Conservation (phyloP, 116 monocot species). For the Iris pallida region DNA sequence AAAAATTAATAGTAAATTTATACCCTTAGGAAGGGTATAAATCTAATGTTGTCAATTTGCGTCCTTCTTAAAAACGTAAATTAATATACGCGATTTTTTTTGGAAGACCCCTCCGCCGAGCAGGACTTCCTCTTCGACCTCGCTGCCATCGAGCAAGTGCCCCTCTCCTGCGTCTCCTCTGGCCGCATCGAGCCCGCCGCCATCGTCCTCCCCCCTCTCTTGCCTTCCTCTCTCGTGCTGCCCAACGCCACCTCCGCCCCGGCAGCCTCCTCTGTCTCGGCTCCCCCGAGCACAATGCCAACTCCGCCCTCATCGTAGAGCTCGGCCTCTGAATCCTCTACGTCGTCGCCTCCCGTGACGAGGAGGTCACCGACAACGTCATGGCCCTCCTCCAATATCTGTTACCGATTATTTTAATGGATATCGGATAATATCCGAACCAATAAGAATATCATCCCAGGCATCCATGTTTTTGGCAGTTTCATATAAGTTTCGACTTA, state of each 20-base stretch:
- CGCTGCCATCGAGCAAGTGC: constrained; percentile 78
- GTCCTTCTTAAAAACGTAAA: too few relatives aligned
- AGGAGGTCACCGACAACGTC: constrained; percentile 94
- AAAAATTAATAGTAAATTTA: too few relatives aligned
- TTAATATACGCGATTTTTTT: too few relatives aligned
- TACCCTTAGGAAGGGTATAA: too few relatives aligned
- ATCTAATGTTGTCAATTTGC: too few relatives aligned
- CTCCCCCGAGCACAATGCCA: constrained; percentile 74
- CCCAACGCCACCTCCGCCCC: constrained; percentile 83
- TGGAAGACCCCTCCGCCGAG: constrained; percentile 69
- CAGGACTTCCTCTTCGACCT: constrained; percentile 52
- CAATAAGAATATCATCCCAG: too few relatives aligned
- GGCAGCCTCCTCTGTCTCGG: constrained; percentile 92
- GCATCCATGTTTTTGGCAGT: too few relatives aligned
- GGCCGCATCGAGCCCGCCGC: constrained; percentile 77
- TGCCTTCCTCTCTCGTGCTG: constrained; percentile 88
- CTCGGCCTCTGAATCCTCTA: constrained; percentile 86
- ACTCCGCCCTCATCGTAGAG: constrained; percentile 83
- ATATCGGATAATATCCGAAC: too few relatives aligned
- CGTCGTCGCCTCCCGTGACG: constrained; percentile 75
- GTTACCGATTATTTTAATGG: too few relatives aligned
- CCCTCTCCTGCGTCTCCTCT: constrained; percentile 50
- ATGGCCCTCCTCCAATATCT: constrained; percentile 72
- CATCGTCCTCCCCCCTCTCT: constrained; percentile 73
- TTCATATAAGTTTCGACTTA: too few relatives aligned